A percentile compares a stretch with the other conserved stretches of the same genome.
Conservation (phyloP, 2,329 filamentous ascomycete species). For the Venturiaceae sp. region DNA sequence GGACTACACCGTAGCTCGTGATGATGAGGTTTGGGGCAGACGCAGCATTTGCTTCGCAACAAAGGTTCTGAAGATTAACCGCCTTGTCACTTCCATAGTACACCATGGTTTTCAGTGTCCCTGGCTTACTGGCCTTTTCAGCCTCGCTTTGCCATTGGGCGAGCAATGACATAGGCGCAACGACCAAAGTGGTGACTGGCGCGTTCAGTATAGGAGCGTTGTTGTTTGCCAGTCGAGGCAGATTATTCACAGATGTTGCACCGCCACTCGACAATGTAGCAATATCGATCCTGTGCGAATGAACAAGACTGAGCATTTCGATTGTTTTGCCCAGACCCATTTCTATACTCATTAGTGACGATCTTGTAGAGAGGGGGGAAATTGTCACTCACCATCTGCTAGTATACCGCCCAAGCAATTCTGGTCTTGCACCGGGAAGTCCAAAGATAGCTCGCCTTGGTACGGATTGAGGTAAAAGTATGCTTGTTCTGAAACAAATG, state of each 20-base stretch:
- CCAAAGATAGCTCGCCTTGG: constrained; percentile 81
- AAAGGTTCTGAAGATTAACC: constrained; percentile 67
- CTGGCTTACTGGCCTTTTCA: constrained; percentile 76
- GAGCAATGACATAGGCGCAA: constrained; percentile 96
- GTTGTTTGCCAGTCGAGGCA: constrained; percentile 52
- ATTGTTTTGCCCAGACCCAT: constrained; percentile 99
- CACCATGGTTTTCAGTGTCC: constrained; percentile 72
- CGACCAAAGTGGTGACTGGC: constrained; percentile 82
- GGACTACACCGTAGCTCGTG: constrained; percentile 84
- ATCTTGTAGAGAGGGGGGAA: no score
- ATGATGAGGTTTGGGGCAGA: constrained; percentile 84
- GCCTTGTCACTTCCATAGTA: constrained; percentile 89
- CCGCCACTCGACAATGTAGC: constrained; percentile 17
- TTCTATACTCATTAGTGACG: no score
- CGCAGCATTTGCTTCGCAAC: constrained; percentile 61
- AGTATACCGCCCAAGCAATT: constrained; percentile 88
- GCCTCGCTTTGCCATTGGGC: constrained; percentile 96
- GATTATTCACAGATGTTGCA: constrained; percentile 39
- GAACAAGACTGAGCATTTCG: constrained; percentile 91
- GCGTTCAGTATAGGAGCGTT: constrained; percentile 52
- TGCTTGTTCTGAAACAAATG: constrained; percentile 52
- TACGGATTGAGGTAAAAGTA: constrained; percentile 96
- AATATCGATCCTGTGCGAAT: constrained; percentile 62
- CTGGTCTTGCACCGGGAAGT: constrained; percentile 90
- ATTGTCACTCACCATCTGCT: no score